Base-by-base conservation (phyloP, 106 monocot species). In the Allium fistulosum region DNA sequence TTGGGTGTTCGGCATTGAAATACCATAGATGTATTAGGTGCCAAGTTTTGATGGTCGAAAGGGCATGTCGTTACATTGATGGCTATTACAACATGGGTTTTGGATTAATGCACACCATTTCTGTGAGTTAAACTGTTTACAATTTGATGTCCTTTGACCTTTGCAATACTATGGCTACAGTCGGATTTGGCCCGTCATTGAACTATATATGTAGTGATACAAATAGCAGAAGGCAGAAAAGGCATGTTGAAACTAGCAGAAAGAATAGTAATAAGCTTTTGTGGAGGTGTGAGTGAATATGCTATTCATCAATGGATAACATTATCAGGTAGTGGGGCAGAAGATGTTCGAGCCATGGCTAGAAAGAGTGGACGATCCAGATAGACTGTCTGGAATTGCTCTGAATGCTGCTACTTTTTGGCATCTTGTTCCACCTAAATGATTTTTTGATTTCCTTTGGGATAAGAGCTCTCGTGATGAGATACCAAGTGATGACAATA, bases 181-280 rank as follows among this genome's bases (percentile, higher is more conserved):
- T n/a, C n/a, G n/a, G n/a, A n/a, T n/a, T n/a, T n/a, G n/a, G n/a
- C n/a, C n/a, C n/a, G n/a, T n/a, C n/a, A n/a, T n/a, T 28, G 28
- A 12, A 72, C 46, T 69, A 11, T 15, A 12, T 16, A 9, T 46
- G 49, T 72, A 94, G 96, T 92, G 73, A 81, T 92, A 72, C 88
- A 88, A 28, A 84, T 74, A 8, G 74, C 84, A 7, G 89, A 86
- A 37, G 97, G 92, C 46, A 84, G 87, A 66, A 84, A 79, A 72
- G 92, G 97, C 80, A 92, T 97, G 92, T 45, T 97, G 74, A 92
- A 89, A 75, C 77, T 97, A n/a, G 92, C 97, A 8, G 87, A 97
- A 69, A 81, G 97, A 74, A 97, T 97, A 88, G 89, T 87, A 13
- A 78, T 82, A n/a, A 97, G 89, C 71, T 97, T 97, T 71, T 97